Conservation (phyloP, 768 basidiomycete species). For the Terana coerulea region DNA sequence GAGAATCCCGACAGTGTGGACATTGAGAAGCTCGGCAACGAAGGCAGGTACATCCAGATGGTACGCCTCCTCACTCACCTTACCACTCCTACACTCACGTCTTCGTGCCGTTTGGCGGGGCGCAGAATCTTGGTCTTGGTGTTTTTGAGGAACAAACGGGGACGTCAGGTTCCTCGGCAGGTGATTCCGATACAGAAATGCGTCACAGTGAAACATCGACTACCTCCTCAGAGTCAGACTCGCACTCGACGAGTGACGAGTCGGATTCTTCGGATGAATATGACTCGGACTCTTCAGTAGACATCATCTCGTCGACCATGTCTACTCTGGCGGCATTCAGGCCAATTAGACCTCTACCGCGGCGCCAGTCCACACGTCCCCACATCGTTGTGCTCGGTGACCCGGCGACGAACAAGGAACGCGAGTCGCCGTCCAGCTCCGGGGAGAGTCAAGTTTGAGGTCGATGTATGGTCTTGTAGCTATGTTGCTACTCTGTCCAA, state of each 20-base stretch:
- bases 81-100: neutral
- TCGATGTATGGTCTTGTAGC: neutral
- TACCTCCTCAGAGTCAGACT: slow-evolving; percentile 7
- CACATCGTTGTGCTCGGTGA: slow-evolving; percentile 14
- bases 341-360: slow-evolving; percentile 14
- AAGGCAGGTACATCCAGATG: slow-evolving; percentile 17
- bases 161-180: slow-evolving; percentile 1
- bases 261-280: slow-evolving; percentile 11
- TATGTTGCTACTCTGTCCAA: neutral
- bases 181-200: slow-evolving; percentile 16
- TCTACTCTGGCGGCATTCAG: slow-evolving; percentile 1
- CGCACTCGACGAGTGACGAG: slow-evolving; percentile 3
- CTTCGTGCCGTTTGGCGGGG: neutral
- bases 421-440: slow-evolving; percentile 7
- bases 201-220: slow-evolving; percentile 10
- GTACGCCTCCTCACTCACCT: slow-evolving; percentile 2
- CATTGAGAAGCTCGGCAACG: slow-evolving; percentile 57
- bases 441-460: slow-evolving; percentile 12
- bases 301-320: slow-evolving; percentile 17
- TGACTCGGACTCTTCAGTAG: slow-evolving; percentile 17
- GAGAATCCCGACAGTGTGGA: slow-evolving; percentile 57
- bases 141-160: slow-evolving; percentile 21
- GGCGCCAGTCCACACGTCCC: slow-evolving; percentile 10
- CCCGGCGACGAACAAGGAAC: slow-evolving; percentile 3
- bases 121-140: slow-evolving; percentile 23